Conservation (phyloP, 768 basidiomycete species). For the Auricularia auricula-judae region DNA sequence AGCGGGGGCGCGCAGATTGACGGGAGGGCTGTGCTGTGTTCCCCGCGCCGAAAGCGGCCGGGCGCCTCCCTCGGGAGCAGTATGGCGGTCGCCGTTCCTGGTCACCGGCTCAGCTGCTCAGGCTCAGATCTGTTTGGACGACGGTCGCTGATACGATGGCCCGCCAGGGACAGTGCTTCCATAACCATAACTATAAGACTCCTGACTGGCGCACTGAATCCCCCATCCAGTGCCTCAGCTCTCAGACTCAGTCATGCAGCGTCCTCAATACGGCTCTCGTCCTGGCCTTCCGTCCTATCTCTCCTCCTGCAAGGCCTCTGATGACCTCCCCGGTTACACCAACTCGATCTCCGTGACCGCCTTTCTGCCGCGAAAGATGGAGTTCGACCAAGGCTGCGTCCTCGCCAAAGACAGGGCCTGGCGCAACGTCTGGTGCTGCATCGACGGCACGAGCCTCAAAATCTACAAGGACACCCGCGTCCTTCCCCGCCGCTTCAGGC, state of each 20-base stretch:
- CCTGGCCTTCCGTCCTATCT: background rate
- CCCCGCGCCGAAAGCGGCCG: too few relatives aligned
- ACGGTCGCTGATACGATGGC: too few relatives aligned
- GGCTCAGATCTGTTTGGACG: too few relatives aligned
- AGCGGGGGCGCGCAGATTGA: too few relatives aligned
- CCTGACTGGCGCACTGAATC: too few relatives aligned
- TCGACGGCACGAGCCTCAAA: constrained; percentile 85
- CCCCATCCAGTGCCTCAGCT: too few relatives aligned
- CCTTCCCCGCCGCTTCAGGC: background rate
- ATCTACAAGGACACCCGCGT: constrained; percentile 42
- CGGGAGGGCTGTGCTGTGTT: too few relatives aligned
- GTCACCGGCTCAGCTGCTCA: too few relatives aligned
- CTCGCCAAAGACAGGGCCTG: constrained; percentile 89
- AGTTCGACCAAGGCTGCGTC: constrained; percentile 74
- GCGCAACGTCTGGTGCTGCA: constrained; percentile 75
- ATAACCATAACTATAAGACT: too few relatives aligned
- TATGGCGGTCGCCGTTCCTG: too few relatives aligned
- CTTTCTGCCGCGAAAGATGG: constrained; percentile 84
- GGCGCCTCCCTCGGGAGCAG: too few relatives aligned
- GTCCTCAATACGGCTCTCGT: background rate
- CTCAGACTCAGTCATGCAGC: background rate
- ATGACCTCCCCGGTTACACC: constrained; percentile 69
- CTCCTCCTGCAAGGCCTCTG: constrained; percentile 17
- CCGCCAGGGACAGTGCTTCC: too few relatives aligned
- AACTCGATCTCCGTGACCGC: constrained; percentile 75